Percentiles rank a stretch among this genome's conserved stretches.
These are phyloP conservation scores for Diutina siamensis DNA, from an alignment of 1,139 yeast genomes.

Conservation along the genomic window DNA sequence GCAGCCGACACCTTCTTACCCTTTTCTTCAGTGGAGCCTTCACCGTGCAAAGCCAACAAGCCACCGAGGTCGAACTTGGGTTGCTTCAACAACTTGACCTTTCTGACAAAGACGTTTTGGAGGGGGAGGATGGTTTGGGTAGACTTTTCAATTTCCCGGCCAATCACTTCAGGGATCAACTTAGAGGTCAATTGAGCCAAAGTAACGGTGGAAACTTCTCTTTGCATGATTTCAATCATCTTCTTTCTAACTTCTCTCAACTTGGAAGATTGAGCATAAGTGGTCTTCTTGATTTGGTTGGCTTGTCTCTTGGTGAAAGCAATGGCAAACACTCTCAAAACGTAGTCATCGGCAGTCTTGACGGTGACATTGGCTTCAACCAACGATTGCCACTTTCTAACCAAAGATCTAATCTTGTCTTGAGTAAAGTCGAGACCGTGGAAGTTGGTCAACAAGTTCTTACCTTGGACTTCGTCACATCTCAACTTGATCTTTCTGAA, in stretches of 20 bases:
- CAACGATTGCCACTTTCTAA: slow-evolving; percentile 89
- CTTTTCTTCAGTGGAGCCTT: slow-evolving; percentile 69
- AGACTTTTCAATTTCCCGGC: slow-evolving; percentile 83
- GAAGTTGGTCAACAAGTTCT: slow-evolving; percentile 88
- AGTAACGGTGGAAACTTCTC: slow-evolving; percentile 77
- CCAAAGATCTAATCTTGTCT: slow-evolving; percentile 82
- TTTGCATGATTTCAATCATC: slow-evolving; percentile 76
- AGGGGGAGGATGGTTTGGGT: slow-evolving; percentile 78
- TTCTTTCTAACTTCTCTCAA: slow-evolving; percentile 76
- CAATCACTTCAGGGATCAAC: slow-evolving; percentile 85
- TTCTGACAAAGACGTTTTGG: slow-evolving; percentile 87
- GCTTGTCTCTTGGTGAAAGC: slow-evolving; percentile 89
- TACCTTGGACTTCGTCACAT: slow-evolving; percentile 89
- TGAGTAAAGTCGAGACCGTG: slow-evolving; percentile 90
- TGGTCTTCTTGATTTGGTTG: slow-evolving; percentile 83
- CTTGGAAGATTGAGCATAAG: slow-evolving; percentile 85
- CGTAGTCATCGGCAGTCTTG: slow-evolving; percentile 87
- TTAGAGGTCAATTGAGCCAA: slow-evolving; percentile 80
- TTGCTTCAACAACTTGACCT: slow-evolving; percentile 83
- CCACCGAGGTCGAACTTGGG: slow-evolving; percentile 88
- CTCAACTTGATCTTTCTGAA: slow-evolving; percentile 83
- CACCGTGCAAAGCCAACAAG: slow-evolving; percentile 86
- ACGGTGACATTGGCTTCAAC: slow-evolving; percentile 88
- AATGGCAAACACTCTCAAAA: slow-evolving; percentile 77
- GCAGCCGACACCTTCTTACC: slow-evolving; percentile 78